A percentile compares a stretch with the other conserved stretches of the same genome.
phyloP scores from a whole-genome alignment of 2,329 filamentous ascomycete species.

The Chaetothyriales sp. region DNA sequence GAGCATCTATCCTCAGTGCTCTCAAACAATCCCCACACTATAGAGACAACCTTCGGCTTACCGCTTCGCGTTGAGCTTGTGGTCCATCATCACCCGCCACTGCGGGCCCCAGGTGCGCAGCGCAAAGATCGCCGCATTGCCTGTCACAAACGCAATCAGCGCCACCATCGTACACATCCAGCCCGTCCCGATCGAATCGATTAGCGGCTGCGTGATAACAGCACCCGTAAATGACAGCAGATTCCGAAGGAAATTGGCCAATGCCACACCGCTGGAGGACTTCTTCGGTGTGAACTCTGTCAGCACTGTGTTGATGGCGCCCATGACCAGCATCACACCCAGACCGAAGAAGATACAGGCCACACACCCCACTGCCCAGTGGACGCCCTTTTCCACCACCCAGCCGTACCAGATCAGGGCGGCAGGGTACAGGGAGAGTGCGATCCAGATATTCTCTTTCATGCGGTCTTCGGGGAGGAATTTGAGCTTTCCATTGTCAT shows the following conservation, averaged over 20 bases:
- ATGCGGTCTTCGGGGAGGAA: slow-evolving; percentile 65
- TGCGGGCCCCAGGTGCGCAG: too few species aligned
- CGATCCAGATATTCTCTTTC: slow-evolving; percentile 65
- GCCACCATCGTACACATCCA: slow-evolving; percentile 1
- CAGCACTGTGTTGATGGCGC: slow-evolving; percentile 60
- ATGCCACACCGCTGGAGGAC: slow-evolving; percentile 55
- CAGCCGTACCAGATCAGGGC: slow-evolving; percentile 64
- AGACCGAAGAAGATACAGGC: slow-evolving; percentile 60
- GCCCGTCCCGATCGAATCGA: background rate
- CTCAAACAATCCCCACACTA: too few species aligned
- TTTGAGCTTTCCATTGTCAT: slow-evolving; percentile 48
- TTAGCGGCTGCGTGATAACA: background rate
- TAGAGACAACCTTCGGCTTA: too few species aligned
- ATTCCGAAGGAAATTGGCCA: slow-evolving; percentile 3
- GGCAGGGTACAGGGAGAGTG: slow-evolving; percentile 51
- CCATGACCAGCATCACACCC: slow-evolving; percentile 63
- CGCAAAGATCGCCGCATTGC: too few species aligned
- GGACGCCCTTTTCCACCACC: slow-evolving; percentile 26
- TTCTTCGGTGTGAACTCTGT: slow-evolving; percentile 64
- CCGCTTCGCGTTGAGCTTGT: too few species aligned
- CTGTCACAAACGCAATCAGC: too few species aligned
- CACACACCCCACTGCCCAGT: slow-evolving; percentile 27
- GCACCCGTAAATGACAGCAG: background rate
- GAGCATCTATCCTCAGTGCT: too few species aligned
- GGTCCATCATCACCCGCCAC: too few species aligned